Evolutionary conservation across 2,329 filamentous ascomycete genomes (phyloP), one percentile per base, ranked within the genome.

Genomic region (Fusarium bactridioides): DNA sequence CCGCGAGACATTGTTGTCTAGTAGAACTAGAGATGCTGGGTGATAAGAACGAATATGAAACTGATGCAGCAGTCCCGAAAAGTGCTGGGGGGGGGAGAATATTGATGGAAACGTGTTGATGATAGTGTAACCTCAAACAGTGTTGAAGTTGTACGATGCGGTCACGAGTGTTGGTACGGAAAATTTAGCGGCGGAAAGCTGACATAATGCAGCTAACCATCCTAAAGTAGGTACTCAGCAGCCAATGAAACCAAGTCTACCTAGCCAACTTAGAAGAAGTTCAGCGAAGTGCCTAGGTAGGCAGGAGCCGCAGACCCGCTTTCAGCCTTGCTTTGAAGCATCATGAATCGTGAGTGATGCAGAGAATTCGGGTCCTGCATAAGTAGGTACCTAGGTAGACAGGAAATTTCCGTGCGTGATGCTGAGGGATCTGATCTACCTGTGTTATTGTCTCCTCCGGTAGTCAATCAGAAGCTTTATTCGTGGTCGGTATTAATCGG

Each of bases 1-100:
- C 93, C 91, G 82, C 94, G 94, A 90, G 95, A 97, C 94, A 97
- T 97, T 81, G 71, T 85, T 79, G 58, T 70, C 50, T 57, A 55
- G 53, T 48, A 56, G 54, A 59, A 59, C 41, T 63, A 41, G 62
- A 61, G 37, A 45, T 61, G 60, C 31, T 55, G 31, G 53, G 45
- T 27, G 63, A 56, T 61, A 48, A 47, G 51, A 61, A 43, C 38
- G 44, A 73, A 56, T 35, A 57, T 59, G 60, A 65, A 76, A 69
- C 71, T 55, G 76, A 77, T 78, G 71, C 37, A 76, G 63, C 70
- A 78, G 71, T 77, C 67, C 67, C 71, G 58, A 75, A n/a, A 69
- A 76, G 33, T 56, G 61, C 47, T 68, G 68, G 61, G 61, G 47
- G 61, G 47, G 54, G 54, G 25, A 45, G 65, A 55, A 56, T 62